Conservation (phyloP, 2,329 filamentous ascomycete species). For the Talaromyces islandicus region DNA sequence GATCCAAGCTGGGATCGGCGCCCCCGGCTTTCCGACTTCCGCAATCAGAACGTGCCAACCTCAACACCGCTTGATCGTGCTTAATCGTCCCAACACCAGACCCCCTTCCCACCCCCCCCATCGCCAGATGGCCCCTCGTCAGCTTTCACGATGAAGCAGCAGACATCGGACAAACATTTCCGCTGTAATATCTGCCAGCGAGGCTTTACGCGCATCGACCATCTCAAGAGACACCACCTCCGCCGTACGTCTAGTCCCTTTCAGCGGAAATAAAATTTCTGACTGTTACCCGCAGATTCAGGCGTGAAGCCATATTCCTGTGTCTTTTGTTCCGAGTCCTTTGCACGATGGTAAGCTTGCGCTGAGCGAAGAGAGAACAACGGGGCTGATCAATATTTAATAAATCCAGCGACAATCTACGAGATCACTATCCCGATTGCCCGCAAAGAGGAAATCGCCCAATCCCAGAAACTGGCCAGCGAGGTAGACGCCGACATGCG, state of each 20-base stretch:
- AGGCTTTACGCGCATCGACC: conserved; percentile 43
- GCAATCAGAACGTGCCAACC: background rate
- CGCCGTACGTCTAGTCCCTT: conserved; percentile 31
- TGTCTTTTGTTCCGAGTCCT: conserved; percentile 40
- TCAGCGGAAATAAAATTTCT: background rate
- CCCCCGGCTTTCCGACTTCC: background rate
- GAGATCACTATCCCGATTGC: conserved; percentile 42
- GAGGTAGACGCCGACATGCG: conserved; percentile 42
- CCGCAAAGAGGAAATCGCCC: conserved; percentile 35
- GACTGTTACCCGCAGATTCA: conserved; percentile 29
- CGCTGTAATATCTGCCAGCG: conserved; percentile 40
- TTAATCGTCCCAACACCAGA: background rate
- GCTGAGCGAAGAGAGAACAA: background rate
- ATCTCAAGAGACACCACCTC: conserved; percentile 43
- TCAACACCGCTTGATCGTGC: background rate
- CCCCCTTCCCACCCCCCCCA: too few species aligned
- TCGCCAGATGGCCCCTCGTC: conserved; percentile 7
- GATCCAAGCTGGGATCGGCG: background rate
- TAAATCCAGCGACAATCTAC: conserved; percentile 37
- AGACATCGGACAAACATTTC: conserved; percentile 33
- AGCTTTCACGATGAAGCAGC: conserved; percentile 24
- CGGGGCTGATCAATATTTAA: too few species aligned
- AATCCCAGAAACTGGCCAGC: conserved; percentile 40
- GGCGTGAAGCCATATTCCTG: conserved; percentile 44
- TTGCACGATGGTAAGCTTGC: conserved; percentile 38